phyloP scores from a whole-genome alignment of 1,284 basidiomycete genomes.

The Rhodotorula sp. region DNA sequence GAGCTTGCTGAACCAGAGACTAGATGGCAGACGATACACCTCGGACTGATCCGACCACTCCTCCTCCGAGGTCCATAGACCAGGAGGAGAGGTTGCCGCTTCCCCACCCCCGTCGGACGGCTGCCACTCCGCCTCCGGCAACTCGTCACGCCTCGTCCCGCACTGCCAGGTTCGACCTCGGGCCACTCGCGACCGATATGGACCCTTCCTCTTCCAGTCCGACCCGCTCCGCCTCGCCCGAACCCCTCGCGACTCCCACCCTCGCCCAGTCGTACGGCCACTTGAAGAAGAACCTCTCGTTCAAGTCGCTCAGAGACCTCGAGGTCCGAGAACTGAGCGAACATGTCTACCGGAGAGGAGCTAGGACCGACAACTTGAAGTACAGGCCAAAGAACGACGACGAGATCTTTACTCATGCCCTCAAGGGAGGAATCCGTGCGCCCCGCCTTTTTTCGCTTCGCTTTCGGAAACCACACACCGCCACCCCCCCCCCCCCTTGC shows the following conservation, averaged over 20 bases:
- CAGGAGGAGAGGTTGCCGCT: neutral
- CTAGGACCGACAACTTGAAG: conserved; percentile 52
- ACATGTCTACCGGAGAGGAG: conserved; percentile 68
- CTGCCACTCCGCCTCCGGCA: neutral
- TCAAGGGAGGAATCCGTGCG: conserved; percentile 71
- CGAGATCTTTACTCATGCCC: conserved; percentile 71
- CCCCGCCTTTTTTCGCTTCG: too few species aligned
- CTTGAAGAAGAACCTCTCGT: conserved; percentile 35
- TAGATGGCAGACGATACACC: too few species aligned
- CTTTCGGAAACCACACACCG: too few species aligned
- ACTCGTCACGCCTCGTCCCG: neutral
- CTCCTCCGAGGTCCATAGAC: neutral
- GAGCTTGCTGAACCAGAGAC: too few species aligned
- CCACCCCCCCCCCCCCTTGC: too few species aligned
- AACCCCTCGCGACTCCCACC: conserved; percentile 40
- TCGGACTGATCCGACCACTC: neutral
- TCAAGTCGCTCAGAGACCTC: conserved; percentile 37
- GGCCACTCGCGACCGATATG: neutral
- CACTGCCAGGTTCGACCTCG: neutral
- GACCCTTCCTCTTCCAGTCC: neutral
- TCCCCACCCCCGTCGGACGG: neutral
- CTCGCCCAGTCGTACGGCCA: conserved; percentile 35
- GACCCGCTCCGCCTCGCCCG: conserved; percentile 23
- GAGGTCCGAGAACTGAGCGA: conserved; percentile 59
- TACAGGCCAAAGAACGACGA: conserved; percentile 65